A percentile compares a stretch with the other conserved stretches of the same genome.
Evolutionary conservation across 148 eudicot species (phyloP).

Genomic region (Diospyros lotus): DNA sequence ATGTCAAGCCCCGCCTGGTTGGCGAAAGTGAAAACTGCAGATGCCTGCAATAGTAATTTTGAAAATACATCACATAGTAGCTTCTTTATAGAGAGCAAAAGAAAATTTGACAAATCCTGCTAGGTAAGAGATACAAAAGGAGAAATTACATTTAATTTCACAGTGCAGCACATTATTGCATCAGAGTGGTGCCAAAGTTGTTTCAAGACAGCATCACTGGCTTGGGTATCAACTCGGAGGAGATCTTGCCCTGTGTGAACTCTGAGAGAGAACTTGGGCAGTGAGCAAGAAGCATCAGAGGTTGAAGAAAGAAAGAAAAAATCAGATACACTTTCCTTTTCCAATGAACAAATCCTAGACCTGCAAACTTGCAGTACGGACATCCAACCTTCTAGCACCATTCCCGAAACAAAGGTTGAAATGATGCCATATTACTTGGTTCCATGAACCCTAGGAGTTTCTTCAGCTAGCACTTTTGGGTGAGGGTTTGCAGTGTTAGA

Average conservation of each 20-base stretch:
- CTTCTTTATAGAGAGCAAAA: neutral
- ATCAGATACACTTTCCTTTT: neutral
- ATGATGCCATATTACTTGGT: too few relatives aligned
- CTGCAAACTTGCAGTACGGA: neutral
- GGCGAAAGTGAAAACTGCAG: slow-evolving; percentile 69
- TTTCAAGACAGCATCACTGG: slow-evolving; percentile 40
- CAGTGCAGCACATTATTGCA: slow-evolving; percentile 62
- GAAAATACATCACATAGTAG: neutral
- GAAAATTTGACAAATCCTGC: neutral
- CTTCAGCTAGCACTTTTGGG: too few relatives aligned
- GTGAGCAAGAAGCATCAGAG: neutral
- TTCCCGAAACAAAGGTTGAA: neutral
- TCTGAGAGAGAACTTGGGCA: slow-evolving; percentile 20
- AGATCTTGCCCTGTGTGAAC: slow-evolving; percentile 48
- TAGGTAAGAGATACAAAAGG: neutral
- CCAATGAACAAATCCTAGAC: neutral
- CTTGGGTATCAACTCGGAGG: slow-evolving; percentile 24
- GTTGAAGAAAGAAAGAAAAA: neutral
- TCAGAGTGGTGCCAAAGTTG: slow-evolving; percentile 61
- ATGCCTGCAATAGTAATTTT: slow-evolving; percentile 30
- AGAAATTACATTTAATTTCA: slow-evolving; percentile 32
- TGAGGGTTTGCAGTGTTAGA: too few relatives aligned
- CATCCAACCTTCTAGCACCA: neutral
- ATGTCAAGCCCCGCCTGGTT: slow-evolving; percentile 84
- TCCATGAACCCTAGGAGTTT: too few relatives aligned